Percentiles rank a stretch among this genome's conserved stretches.
phyloP scores from a whole-genome alignment of 345 rosid genomes.

The Hypericum perforatum region DNA sequence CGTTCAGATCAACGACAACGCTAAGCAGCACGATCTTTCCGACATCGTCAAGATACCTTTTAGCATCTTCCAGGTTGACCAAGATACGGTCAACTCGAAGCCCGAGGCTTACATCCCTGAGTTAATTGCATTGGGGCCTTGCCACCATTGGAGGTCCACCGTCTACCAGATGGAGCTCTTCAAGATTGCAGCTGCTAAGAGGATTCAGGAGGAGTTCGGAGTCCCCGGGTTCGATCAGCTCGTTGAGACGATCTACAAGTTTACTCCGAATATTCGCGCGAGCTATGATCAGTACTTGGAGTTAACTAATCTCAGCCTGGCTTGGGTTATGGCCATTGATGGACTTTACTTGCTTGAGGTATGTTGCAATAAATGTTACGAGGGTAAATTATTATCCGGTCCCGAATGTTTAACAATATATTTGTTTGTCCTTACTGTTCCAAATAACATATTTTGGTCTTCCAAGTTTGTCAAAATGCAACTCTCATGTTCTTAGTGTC shows the following conservation, averaged over 20 bases:
- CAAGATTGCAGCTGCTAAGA: not conserved
- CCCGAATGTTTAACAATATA: too few species aligned
- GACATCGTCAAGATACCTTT: not conserved
- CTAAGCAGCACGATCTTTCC: not conserved
- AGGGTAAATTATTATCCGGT: too few species aligned
- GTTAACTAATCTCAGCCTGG: not conserved
- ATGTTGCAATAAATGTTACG: too few species aligned
- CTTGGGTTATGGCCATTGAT: not conserved
- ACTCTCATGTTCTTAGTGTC: too few species aligned
- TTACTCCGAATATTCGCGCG: not conserved
- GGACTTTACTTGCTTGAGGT: not conserved
- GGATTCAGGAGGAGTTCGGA: not conserved
- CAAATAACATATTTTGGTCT: too few species aligned
- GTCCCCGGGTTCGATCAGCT: not conserved
- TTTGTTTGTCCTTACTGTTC: too few species aligned
- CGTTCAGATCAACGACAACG: not conserved
- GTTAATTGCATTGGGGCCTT: not conserved
- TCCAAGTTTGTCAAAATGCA: too few species aligned
- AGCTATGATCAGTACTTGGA: not conserved
- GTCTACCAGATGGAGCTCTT: not conserved
- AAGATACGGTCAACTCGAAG: not conserved
- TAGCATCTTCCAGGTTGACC: not conserved
- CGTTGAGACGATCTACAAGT: not conserved
- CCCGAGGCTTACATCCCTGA: slow-evolving; percentile 1
- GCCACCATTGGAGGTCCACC: not conserved